A percentile compares a stretch with the other conserved stretches of the same genome.
Conservation (phyloP, 2,329 filamentous ascomycete species). For the Aspergillus pseudoviridinutans region DNA sequence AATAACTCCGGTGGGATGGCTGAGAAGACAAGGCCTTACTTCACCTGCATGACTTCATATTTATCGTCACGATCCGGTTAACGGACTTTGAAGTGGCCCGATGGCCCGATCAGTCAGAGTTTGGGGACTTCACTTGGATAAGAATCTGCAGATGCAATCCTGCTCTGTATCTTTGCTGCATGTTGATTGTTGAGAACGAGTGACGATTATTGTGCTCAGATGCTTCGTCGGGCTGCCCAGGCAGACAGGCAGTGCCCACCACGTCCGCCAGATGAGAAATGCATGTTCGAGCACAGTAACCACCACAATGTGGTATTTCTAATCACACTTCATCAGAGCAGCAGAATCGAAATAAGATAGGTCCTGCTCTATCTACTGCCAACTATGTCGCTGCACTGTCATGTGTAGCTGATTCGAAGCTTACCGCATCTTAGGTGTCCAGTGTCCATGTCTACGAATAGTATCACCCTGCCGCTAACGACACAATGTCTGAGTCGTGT, state of each 20-base stretch:
- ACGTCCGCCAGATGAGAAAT: neutral
- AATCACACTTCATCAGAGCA: neutral
- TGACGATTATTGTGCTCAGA: too few species aligned
- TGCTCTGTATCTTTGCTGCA: neutral
- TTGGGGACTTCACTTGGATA: neutral
- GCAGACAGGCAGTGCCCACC: too few species aligned
- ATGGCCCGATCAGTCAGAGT: neutral
- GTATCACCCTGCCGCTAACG: neutral
- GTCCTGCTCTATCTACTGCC: neutral
- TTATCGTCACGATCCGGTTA: neutral
- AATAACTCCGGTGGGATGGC: neutral
- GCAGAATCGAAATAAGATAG: too few species aligned
- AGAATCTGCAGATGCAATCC: neutral
- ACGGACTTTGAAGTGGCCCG: neutral
- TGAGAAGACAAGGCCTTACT: neutral
- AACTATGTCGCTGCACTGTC: neutral
- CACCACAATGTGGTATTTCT: neutral
- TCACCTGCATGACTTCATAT: neutral
- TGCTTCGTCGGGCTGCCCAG: too few species aligned
- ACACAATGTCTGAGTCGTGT: neutral
- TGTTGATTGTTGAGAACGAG: neutral
- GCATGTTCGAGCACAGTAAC: neutral
- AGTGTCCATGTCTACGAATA: neutral
- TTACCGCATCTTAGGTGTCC: neutral
- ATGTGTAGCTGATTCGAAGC: neutral